Evolutionary conservation across 2,329 filamentous ascomycete species (phyloP), one percentile per base, ranked within the genome.

Genomic region (Cadophora sp.): DNA sequence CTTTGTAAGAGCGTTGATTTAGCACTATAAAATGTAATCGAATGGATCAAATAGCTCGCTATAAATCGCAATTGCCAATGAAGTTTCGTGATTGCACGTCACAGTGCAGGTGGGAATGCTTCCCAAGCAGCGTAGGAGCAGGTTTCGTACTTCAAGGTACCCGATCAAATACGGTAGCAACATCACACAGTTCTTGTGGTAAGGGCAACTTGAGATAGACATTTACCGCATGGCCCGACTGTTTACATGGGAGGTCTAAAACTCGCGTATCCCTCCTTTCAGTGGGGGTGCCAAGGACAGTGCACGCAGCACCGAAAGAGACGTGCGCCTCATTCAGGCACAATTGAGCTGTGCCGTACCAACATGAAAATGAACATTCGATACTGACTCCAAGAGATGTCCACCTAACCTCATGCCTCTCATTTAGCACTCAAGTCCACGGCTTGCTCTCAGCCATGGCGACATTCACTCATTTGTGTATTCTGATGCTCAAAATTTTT

Each of bases 391-490:
- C 43, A 48, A 22, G n/a, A 22, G 19, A 48, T 48, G 43, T 46
- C 43, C 43, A 46, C 4, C 19, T 46, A 12, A 46, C 43, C 3
- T 9, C 19, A 48, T 48, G 43, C n/a, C 19, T 48, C 7, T 48
- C 11, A 6, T 48, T 11, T 48, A 19, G 40, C 11, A 16, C 14
- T 27, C 22, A 40, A 51, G 37, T n/a, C 26, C 37, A 51, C 46
- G 31, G 11, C n/a, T 59, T 29, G 12, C 59, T 50, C 27, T 59
- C 26, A 59, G 50, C 65, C 37, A 67, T 58, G 59, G 59, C 55
- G 59, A 61, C 56, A 60, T 56, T 68, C 50, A 64, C 58, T 68
- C 62, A 19, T 62, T 63, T 64, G 27, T 66, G 19, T 14, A 22
- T 48, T 5, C 6, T 70, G 34, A 59, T 68, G 40, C 58, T 70